These are phyloP conservation scores for Serendipita indica DNA, from an alignment of 768 basidiomycete genomes.

Conservation along the genomic window DNA sequence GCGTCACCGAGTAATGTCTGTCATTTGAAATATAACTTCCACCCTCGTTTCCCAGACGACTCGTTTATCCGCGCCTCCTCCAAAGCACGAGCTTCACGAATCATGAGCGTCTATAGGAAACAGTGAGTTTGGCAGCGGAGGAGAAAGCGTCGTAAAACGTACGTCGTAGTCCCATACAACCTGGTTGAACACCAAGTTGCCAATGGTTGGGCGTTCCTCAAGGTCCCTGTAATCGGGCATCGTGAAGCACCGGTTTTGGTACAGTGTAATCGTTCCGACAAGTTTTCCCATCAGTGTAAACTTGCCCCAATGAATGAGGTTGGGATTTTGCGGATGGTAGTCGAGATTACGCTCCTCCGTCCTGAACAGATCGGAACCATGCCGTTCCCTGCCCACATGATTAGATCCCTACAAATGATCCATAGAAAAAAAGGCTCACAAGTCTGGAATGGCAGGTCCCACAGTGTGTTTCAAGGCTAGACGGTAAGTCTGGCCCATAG, in stretches of 20 bases:
- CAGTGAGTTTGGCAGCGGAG: neutral
- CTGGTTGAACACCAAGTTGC: slow-evolving; percentile 36
- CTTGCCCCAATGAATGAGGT: slow-evolving; percentile 88
- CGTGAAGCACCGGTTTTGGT: slow-evolving; percentile 55
- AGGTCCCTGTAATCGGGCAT: slow-evolving; percentile 42
- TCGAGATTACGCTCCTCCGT: slow-evolving; percentile 77
- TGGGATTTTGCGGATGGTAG: slow-evolving; percentile 44
- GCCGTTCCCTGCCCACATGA: slow-evolving; percentile 56
- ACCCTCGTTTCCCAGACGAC: neutral
- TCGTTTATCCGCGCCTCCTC: neutral
- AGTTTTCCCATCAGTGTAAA: slow-evolving; percentile 86
- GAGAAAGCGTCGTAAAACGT: slow-evolving; percentile 15
- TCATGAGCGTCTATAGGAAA: neutral
- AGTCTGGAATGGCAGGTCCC: slow-evolving; percentile 70
- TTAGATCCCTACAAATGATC: no score
- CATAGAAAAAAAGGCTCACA: no score
- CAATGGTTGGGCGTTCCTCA: slow-evolving; percentile 38
- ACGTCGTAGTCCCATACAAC: slow-evolving; percentile 62
- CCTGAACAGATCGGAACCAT: slow-evolving; percentile 76
- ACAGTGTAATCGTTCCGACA: slow-evolving; percentile 59
- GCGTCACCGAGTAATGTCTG: no score
- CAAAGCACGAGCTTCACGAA: neutral
- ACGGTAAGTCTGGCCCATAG: slow-evolving; percentile 83
- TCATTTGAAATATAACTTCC: no score
- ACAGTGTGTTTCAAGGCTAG: slow-evolving; percentile 74